Percentiles rank a stretch among this genome's conserved stretches.
These are phyloP conservation scores for Cryptosporidium parvum DNA, from an alignment of 169 alveolate genomes.

Conservation along the genomic window DNA sequence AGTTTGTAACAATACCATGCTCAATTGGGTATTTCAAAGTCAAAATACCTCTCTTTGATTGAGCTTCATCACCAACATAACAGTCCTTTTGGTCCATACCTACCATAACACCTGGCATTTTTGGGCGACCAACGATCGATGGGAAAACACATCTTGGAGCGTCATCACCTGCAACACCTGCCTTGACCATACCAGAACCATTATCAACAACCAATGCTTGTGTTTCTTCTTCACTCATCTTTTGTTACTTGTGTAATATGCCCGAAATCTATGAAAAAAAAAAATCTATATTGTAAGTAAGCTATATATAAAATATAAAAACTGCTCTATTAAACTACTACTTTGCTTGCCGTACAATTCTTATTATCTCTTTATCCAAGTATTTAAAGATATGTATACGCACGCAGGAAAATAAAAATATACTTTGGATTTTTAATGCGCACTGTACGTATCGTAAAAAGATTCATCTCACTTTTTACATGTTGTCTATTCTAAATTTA, in stretches of 20 bases:
- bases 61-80: constrained; percentile 99
- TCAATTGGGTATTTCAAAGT: constrained; percentile 97
- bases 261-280: not conserved
- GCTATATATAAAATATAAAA: constrained; percentile 30
- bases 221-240: constrained; percentile 91
- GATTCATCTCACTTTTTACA: constrained; percentile 25
- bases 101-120: constrained; percentile 94
- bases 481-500: constrained; percentile 58
- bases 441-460: constrained; percentile 50
- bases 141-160: constrained; percentile 99
- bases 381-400: constrained; percentile 72
- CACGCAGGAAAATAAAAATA: constrained; percentile 68
- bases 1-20: constrained; percentile 98
- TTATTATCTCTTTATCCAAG: constrained; percentile 43
- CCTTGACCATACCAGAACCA: constrained; percentile 99
- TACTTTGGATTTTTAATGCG: constrained; percentile 53
- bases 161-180: constrained; percentile 99
- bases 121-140: constrained; percentile 98
- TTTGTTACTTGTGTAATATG: constrained; percentile 37
- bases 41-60: constrained; percentile 97
- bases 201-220: constrained; percentile 97
- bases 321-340: constrained; percentile 7
- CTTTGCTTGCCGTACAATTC: constrained; percentile 10
- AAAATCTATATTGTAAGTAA: not conserved
- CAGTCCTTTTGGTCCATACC: constrained; percentile 97